Base-by-base conservation (phyloP, 257 asterid species). In the Jaltomata sinuosa region DNA sequence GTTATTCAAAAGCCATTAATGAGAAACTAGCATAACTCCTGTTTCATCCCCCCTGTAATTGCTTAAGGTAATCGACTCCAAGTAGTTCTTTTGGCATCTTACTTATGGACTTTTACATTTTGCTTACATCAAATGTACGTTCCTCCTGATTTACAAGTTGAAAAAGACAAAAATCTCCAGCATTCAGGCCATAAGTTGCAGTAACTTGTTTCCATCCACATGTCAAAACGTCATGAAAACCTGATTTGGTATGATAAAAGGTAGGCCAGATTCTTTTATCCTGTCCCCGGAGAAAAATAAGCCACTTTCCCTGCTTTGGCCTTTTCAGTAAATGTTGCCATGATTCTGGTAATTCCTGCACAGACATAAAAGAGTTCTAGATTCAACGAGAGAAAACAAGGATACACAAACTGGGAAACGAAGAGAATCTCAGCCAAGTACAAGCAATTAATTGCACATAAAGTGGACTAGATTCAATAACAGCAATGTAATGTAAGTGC, bases 261-360 rank as follows among this genome's bases (percentile, higher is more conserved):
- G 80, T 76, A 10, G 79, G 82, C 82, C 85, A 87, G 16, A n/a
- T 42, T 47, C 42, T 64, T 52, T 67, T 55, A 11, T 31, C 54
- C 31, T 31, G 82, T 81, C 80, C 89, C n/a, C 49, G 52, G 29
- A 87, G 85, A 67, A 36, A 22, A 19, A 64, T 55, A 21, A 77
- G 1, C 67, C 31, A 18, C n/a, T 81, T 54, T 18, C 40, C 64
- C 21, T 16, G 15, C 47, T 25, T 34, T 34, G 16, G 22, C 82
- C 29, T 57, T 5, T 16, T 29, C 15, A 10, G 31, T 81, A 38
- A 4, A 15, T 54, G 29, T 22, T 84, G 84, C 80, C 79, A 69
- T 15, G 14, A 12, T 8, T 22, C 22, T 25, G 83, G 67, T 65
- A 84, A 53, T 15, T 50, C 19, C 89, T 87, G 82, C 84, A 82